These are phyloP conservation scores for Ramularia collo-cygni DNA, from an alignment of 2,329 filamentous ascomycete genomes.

Conservation along the genomic window DNA sequence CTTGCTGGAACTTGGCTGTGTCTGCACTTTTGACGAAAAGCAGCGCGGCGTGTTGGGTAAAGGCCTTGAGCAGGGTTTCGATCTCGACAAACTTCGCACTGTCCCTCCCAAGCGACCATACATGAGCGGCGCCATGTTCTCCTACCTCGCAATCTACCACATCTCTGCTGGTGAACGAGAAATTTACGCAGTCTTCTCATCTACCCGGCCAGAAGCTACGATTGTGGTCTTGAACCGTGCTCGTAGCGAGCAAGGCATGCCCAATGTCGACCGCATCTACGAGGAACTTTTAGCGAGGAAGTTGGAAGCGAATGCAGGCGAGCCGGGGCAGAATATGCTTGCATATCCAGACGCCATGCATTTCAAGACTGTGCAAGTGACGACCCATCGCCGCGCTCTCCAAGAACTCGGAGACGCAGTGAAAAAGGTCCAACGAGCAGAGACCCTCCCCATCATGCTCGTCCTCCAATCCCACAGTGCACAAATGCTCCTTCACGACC, in stretches of 20 bases:
- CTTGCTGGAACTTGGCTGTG: conserved; percentile 79
- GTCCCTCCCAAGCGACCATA: conserved; percentile 65
- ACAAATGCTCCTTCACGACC: conserved; percentile 72
- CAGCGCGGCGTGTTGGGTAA: conserved; percentile 87
- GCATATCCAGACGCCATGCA: conserved; percentile 78
- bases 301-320: conserved; percentile 55
- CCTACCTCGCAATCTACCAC: conserved; percentile 89
- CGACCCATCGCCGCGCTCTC: conserved; percentile 79
- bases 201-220: conserved; percentile 68
- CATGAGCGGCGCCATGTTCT: conserved; percentile 59
- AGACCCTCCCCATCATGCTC: conserved; percentile 70
- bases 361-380: conserved; percentile 83
- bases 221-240: conserved; percentile 81
- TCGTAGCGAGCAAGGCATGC: conserved; percentile 75
- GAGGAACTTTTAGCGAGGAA: conserved; percentile 63
- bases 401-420: conserved; percentile 81
- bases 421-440: conserved; percentile 85
- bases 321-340: conserved; percentile 73
- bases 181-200: conserved; percentile 90
- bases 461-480: conserved; percentile 87
- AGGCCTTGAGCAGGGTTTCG: conserved; percentile 89
- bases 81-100: conserved; percentile 67
- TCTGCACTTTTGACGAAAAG: conserved; percentile 86
- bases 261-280: conserved; percentile 87
- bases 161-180: conserved; percentile 85